A percentile compares a stretch with the other conserved stretches of the same genome.
Evolutionary conservation across 495 filamentous ascomycete species (phyloP).

Genomic region (Hyaloscypha bicolor): DNA sequence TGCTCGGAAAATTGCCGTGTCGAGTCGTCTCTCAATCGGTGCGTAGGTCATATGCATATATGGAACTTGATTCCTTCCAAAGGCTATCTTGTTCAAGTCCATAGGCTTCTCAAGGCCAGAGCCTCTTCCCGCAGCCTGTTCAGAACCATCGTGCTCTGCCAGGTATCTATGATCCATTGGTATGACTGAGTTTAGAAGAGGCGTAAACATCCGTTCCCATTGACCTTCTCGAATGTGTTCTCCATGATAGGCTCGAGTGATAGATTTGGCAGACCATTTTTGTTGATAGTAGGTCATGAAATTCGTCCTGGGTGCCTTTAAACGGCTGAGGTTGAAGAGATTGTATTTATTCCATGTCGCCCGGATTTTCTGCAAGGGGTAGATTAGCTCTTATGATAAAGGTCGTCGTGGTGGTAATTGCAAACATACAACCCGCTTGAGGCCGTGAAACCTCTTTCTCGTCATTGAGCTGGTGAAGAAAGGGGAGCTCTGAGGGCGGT

Average conservation of each 20-base stretch:
- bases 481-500: constrained; percentile 1
- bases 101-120: constrained; percentile 57
- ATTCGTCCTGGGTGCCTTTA: constrained; percentile 38
- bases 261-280: constrained; percentile 89
- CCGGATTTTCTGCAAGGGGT: constrained; percentile 72
- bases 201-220: constrained; percentile 91
- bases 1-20: constrained; percentile 88
- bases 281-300: constrained; percentile 87
- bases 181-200: constrained; percentile 73
- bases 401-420: background rate
- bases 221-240: constrained; percentile 87
- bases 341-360: constrained; percentile 99
- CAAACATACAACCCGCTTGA: constrained; percentile 40
- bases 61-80: constrained; percentile 44
- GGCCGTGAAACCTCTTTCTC: constrained; percentile 63
- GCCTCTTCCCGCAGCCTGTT: constrained; percentile 78
- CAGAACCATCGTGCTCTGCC: constrained; percentile 77
- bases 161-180: constrained; percentile 80
- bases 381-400: constrained; percentile 12
- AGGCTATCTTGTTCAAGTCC: background rate
- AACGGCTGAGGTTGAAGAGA: constrained; percentile 78
- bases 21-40: constrained; percentile 85
- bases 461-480: constrained; percentile 44
- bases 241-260: constrained; percentile 86
- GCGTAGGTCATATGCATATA: constrained; percentile 94